Percentiles rank a stretch among this genome's conserved stretches.
phyloP scores from a whole-genome alignment of 2,329 filamentous ascomycete genomes.

The Diaporthe sp. region DNA sequence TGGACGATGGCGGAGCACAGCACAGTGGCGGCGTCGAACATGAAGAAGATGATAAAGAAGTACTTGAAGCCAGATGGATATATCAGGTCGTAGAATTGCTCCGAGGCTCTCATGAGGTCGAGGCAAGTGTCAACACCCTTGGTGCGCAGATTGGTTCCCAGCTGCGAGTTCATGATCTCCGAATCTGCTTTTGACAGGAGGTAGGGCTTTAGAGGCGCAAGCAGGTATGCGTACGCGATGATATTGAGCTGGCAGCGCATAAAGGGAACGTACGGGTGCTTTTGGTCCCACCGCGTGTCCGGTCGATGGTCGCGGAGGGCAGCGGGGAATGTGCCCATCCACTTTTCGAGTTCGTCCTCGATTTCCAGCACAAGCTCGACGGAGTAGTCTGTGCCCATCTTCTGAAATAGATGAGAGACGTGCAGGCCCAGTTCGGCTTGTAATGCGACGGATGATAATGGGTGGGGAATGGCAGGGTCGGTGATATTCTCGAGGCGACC shows the following conservation, averaged over 20 bases:
- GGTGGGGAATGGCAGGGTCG: conserved; percentile 30
- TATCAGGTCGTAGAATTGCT: conserved; percentile 45
- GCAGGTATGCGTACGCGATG: conserved; percentile 47
- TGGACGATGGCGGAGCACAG: conserved; percentile 49
- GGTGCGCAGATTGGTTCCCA: conserved; percentile 44
- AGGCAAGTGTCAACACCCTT: conserved; percentile 46
- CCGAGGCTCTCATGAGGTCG: conserved; percentile 42
- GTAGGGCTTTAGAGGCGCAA: conserved; percentile 46
- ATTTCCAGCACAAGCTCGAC: conserved; percentile 39
- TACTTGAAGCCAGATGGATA: conserved; percentile 47
- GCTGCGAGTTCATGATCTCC: conserved; percentile 41
- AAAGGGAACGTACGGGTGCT: conserved; percentile 47
- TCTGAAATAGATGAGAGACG: conserved; percentile 39
- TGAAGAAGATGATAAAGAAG: conserved; percentile 50
- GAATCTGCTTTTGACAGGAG: conserved; percentile 44
- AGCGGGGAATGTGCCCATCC: conserved; percentile 43
- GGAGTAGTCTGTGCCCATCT: conserved; percentile 22
- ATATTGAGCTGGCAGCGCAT: conserved; percentile 50
- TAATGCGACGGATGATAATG: conserved; percentile 38
- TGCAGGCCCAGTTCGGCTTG: conserved; percentile 39
- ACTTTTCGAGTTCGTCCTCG: conserved; percentile 46
- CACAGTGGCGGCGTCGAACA: conserved; percentile 49
- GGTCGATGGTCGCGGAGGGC: conserved; percentile 46
- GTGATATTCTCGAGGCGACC: conserved; percentile 38
- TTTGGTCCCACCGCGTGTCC: conserved; percentile 48